A percentile compares a stretch with the other conserved stretches of the same genome.
Conservation (phyloP, 2,329 filamentous ascomycete genomes). For the Calonectria henricotiae region DNA sequence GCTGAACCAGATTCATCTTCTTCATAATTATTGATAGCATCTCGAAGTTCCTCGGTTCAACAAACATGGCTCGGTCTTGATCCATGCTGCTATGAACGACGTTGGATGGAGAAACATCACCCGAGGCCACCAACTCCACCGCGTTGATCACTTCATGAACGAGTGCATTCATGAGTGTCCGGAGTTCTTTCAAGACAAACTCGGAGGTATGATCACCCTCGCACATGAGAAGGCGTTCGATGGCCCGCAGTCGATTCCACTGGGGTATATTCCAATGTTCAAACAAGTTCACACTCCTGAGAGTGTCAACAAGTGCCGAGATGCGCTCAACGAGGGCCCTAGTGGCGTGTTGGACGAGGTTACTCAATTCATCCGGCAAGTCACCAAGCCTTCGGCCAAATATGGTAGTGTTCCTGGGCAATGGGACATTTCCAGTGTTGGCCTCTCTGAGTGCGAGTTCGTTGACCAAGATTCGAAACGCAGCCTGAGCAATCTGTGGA, state of each 20-base stretch:
- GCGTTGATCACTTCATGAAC: conserved; percentile 38
- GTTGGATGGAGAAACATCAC: neutral
- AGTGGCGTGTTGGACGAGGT: conserved; percentile 74
- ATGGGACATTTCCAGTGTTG: conserved; percentile 33
- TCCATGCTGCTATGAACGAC: conserved; percentile 50
- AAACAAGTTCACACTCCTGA: conserved; percentile 57
- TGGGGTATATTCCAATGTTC: conserved; percentile 53
- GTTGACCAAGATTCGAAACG: conserved; percentile 76
- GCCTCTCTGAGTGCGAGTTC: conserved; percentile 71
- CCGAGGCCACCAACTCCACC: conserved; percentile 36
- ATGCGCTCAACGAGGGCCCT: conserved; percentile 68
- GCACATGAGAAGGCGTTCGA: conserved; percentile 51
- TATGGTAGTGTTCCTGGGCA: conserved; percentile 52
- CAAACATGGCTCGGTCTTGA: conserved; percentile 59
- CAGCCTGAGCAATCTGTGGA: conserved; percentile 61
- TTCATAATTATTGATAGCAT: conserved; percentile 33
- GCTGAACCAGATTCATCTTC: conserved; percentile 42
- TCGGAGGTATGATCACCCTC: conserved; percentile 22
- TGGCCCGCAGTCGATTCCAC: conserved; percentile 55
- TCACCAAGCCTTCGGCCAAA: conserved; percentile 67
- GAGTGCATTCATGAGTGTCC: conserved; percentile 48
- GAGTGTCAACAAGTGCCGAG: conserved; percentile 46
- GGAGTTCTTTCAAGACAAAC: conserved; percentile 43
- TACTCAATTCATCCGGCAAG: conserved; percentile 70
- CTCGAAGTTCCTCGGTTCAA: conserved; percentile 54